phyloP scores from a whole-genome alignment of 148 eudicot genomes.

The Rhododendron vialii region DNA sequence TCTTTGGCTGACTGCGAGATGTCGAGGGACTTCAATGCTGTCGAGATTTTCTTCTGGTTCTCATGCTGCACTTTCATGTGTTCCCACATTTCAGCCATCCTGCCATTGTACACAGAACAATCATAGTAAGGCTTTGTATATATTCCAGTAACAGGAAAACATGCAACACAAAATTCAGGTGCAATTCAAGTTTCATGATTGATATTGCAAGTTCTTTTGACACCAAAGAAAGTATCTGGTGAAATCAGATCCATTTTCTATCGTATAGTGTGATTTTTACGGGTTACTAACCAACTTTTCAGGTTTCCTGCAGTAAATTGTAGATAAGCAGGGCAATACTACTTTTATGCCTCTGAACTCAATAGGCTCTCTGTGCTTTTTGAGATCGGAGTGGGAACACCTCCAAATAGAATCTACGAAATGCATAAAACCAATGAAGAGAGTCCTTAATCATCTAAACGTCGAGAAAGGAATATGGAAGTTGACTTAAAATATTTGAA shows the following conservation, averaged over 20 bases:
- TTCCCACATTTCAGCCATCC: slow-evolving; percentile 95
- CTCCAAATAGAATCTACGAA: neutral
- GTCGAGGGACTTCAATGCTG: slow-evolving; percentile 36
- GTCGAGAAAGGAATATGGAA: neutral
- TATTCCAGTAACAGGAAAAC: neutral
- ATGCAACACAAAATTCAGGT: neutral
- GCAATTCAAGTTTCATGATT: neutral
- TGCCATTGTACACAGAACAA: slow-evolving; percentile 16
- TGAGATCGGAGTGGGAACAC: neutral
- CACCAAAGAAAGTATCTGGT: neutral
- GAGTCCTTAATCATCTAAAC: neutral
- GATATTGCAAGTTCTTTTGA: neutral
- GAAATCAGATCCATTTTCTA: neutral
- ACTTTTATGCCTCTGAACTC: neutral
- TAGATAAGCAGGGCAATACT: neutral
- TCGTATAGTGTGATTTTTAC: neutral
- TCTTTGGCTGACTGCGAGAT: slow-evolving; percentile 64
- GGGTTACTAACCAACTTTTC: neutral
- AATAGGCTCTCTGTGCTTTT: neutral
- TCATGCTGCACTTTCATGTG: slow-evolving; percentile 60
- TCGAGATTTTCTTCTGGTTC: slow-evolving; percentile 48
- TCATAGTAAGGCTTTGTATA: neutral
- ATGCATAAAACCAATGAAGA: neutral
- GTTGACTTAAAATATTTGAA: neutral
- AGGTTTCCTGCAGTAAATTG: neutral